Conservation (phyloP, 441 rosid species). For the Omphalea diandra region DNA sequence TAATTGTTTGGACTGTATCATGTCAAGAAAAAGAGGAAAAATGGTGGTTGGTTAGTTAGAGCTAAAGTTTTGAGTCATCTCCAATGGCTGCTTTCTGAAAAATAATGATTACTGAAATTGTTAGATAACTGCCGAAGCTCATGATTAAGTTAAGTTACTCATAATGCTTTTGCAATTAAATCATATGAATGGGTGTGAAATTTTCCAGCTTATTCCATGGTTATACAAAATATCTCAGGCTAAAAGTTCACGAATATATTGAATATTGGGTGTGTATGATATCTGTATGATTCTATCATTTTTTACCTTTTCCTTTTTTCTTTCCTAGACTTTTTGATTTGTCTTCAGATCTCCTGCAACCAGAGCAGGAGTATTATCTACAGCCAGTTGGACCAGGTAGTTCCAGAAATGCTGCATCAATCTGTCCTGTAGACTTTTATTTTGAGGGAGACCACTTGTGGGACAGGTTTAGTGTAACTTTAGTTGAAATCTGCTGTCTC, state of each 20-base stretch:
- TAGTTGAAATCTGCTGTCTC: not conserved
- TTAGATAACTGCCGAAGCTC: not conserved
- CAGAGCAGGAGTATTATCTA: conserved; percentile 92
- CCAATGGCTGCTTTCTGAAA: not conserved
- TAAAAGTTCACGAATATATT: not conserved
- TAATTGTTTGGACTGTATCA: not conserved
- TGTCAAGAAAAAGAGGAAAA: not conserved
- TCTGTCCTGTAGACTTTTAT: conserved; percentile 79
- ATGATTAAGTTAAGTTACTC: not conserved
- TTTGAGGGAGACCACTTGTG: conserved; percentile 95
- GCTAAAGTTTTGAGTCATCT: not conserved
- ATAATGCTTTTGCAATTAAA: not conserved
- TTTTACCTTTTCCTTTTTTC: conserved; percentile 14
- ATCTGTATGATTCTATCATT: conserved; percentile 1
- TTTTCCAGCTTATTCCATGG: not conserved
- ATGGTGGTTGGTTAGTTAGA: not conserved
- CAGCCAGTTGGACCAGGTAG: conserved; percentile 86
- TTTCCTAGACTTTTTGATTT: conserved; percentile 72
- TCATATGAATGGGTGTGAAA: not conserved
- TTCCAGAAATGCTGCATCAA: conserved; percentile 71
- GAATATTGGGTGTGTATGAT: not conserved
- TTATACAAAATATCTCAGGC: not conserved
- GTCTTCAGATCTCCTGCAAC: conserved; percentile 67
- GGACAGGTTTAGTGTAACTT: conserved; percentile 94
- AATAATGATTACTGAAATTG: not conserved